Evolutionary conservation across 768 basidiomycete genomes (phyloP), one percentile per base, ranked within the genome.

Genomic region (Phlebiopsis gigantea): DNA sequence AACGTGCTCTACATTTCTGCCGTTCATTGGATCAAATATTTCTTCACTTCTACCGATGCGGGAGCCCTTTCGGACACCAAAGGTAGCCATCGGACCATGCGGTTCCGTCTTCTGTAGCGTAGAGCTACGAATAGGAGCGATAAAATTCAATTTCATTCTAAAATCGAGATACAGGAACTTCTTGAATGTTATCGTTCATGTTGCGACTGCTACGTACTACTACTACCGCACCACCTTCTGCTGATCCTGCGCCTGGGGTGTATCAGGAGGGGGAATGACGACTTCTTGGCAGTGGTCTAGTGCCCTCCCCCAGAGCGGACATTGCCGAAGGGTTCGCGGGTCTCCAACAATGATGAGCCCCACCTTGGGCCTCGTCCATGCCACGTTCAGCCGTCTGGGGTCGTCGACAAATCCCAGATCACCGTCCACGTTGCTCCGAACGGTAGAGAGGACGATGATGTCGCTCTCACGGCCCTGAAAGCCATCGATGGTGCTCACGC

Each of bases 381-480:
- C 84, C 7, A 88, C 85, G 62, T 88, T 85, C 62, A 84, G 65
- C 60, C 84, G 63, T 55, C 84, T 71, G 46, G 71, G 75, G 66
- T 85, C 84, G 24, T 82, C 82, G 30, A 87, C 69, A 59, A 87
- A 88, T 5, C 85, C 85, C 46, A 87, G 80, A 46, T 87, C 85
- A 0, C 75, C 72, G 41, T 78, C 73, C 17, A 62, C 73, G 61
- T 88, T 87, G 61, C 78, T 80, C 10, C 85, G 77, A 14, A 87
- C 85, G 4, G 82, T 79, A 0, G 82, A 80, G 63, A 85, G 84
- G 24, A 88, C 77, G 45, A 87, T 74, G 46, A 87, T 74, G 58
- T 88, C 85, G 57, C 79, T 81, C 63, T 87, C 85, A 30, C 85
- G 74, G 12, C 85, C 85, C 65, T 87, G 86, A 63, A 85, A 88